These are phyloP conservation scores for Citrus sp. DNA, from an alignment of 345 rosid species.

Conservation along the genomic window DNA sequence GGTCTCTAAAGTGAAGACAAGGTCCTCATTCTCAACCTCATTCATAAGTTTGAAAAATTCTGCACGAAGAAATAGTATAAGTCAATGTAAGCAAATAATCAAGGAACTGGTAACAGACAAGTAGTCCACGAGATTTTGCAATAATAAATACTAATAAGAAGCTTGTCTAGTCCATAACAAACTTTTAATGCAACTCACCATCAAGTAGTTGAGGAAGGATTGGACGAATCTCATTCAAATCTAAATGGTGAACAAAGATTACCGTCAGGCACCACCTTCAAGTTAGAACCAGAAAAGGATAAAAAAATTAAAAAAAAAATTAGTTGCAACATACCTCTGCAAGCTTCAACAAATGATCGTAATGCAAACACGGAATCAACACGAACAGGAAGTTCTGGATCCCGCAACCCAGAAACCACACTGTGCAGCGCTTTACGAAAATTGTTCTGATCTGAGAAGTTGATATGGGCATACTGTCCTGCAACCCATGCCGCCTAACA, in stretches of 20 bases:
- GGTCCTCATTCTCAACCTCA: slow-evolving; percentile 98
- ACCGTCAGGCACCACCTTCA: neutral
- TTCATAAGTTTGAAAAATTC: slow-evolving; percentile 98
- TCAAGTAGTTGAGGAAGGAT: slow-evolving; percentile 96
- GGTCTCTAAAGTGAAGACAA: slow-evolving; percentile 87
- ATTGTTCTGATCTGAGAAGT: slow-evolving; percentile 77
- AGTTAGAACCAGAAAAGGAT: neutral
- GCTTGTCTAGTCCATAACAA: neutral
- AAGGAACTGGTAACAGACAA: neutral
- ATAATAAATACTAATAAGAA: neutral
- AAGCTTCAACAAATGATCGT: slow-evolving; percentile 91
- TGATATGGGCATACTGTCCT: slow-evolving; percentile 89
- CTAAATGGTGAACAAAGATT: slow-evolving; percentile 39
- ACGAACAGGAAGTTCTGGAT: slow-evolving; percentile 95
- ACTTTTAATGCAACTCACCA: slow-evolving; percentile 43
- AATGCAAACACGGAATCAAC: slow-evolving; percentile 97
- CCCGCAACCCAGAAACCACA: slow-evolving; percentile 90
- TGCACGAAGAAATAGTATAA: slow-evolving; percentile 31
- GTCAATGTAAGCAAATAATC: neutral
- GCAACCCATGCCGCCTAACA: slow-evolving; percentile 98
- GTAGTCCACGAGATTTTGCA: neutral
- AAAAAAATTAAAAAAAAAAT: neutral
- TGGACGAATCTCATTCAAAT: slow-evolving; percentile 93
- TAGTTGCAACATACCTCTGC: slow-evolving; percentile 51
- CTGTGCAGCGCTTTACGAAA: slow-evolving; percentile 79